Base-by-base conservation (phyloP, 1,284 basidiomycete genomes). In the Naganishia liquefaciens region DNA sequence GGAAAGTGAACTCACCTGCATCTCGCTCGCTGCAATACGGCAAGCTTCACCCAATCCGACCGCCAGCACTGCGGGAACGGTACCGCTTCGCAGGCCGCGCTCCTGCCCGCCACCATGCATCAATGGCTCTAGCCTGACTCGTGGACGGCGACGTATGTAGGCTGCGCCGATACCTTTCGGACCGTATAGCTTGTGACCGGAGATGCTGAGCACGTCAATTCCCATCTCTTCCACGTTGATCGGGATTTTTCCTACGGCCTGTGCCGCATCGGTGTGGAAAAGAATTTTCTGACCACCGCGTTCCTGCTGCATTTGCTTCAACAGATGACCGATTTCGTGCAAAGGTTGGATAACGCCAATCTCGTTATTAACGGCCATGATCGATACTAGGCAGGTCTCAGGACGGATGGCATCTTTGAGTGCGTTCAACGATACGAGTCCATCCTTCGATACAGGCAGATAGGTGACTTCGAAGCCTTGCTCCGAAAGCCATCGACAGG, bases 361-460 rank as follows among this genome's bases (percentile, higher is more conserved):
- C 82, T 99, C 96, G 80, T 99, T 99, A 82, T 99, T 99, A 68
- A 99, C 95, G 3, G 91, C 86, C 96, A 99, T 99, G 77, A 99
- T 89, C 11, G 94, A 96, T 46, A 97, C 87, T 10, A 97, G 80
- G 6, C 87, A 88, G 0, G 94, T 85, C 72, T 91, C 89, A 21
- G 92, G 91, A 53, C 91, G 86, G 61, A 97, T 90, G 33, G 93
- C 87, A 2, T 82, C 84, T 74, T 91, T 88, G 43, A 97, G 84
- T 25, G 86, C 85, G 49, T 86, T 80, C 49, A 97, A 80, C 54
- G 87, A 85, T 69, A 99, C 81, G 51, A 97, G 77, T 39, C 96
- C 96, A 75, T 95, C 93, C 25, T 83, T 77, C 74, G 91, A 85
- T 17, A 99, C 96, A 2, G 96, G 93, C 19, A 99, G 84, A 79